These are phyloP conservation scores for Lentinula aciculospora DNA, from an alignment of 768 basidiomycete genomes.

Conservation along the genomic window DNA sequence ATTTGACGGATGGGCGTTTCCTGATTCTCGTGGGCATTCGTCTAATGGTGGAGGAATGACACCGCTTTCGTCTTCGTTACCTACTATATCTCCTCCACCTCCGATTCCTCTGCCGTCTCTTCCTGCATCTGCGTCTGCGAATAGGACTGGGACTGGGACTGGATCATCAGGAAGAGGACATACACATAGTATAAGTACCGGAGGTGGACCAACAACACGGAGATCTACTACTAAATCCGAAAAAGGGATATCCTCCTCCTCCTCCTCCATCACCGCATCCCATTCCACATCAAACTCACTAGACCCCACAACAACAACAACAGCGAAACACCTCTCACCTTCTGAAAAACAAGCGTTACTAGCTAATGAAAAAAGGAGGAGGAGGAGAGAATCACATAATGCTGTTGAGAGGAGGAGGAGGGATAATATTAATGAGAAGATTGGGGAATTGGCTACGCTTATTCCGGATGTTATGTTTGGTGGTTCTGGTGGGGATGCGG, in stretches of 20 bases:
- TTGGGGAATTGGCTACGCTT: conserved; percentile 81
- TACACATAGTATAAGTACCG: not conserved
- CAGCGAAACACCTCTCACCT: not conserved
- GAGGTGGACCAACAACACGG: too few relatives aligned
- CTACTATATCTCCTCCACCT: not conserved
- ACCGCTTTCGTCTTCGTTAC: not conserved
- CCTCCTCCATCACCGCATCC: not conserved
- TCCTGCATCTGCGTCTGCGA: too few relatives aligned
- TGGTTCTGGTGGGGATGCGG: conserved; percentile 35
- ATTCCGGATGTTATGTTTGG: conserved; percentile 78
- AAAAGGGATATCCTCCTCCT: too few relatives aligned
- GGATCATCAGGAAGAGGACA: not conserved
- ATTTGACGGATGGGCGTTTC: not conserved
- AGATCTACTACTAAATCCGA: too few relatives aligned
- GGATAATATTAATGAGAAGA: conserved; percentile 96
- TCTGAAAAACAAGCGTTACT: conserved; percentile 49
- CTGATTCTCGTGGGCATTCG: conserved; percentile 7
- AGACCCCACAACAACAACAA: not conserved
- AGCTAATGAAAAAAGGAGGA: conserved; percentile 77
- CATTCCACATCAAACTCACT: not conserved
- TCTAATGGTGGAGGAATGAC: not conserved
- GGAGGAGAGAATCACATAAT: conserved; percentile 84
- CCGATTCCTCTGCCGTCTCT: not conserved
- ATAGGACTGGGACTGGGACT: too few relatives aligned
- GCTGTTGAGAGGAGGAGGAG: conserved; percentile 83